A percentile compares a stretch with the other conserved stretches of the same genome.
Conservation (phyloP, 768 basidiomycete species). For the Mycena filopes region DNA sequence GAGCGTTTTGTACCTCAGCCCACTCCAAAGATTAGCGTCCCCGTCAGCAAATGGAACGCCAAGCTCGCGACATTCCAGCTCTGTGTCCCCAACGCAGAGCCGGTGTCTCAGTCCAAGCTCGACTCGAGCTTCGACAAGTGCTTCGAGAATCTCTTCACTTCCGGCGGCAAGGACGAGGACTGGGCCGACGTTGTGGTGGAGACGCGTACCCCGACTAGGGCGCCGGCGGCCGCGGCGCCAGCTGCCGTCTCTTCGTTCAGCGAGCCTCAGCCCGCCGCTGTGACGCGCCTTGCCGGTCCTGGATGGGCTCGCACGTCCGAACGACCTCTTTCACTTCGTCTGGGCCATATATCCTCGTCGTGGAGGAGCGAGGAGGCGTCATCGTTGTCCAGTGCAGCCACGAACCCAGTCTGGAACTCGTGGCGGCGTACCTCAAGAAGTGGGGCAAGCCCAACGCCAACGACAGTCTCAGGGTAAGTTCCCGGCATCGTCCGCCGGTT, state of each 20-base stretch:
- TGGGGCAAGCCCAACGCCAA: slow-evolving; percentile 46
- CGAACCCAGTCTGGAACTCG: slow-evolving; percentile 47
- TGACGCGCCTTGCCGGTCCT: slow-evolving; percentile 41
- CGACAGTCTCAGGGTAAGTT: slow-evolving; percentile 42
- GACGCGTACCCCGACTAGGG: not conserved
- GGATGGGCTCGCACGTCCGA: slow-evolving; percentile 45
- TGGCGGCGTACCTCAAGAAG: slow-evolving; percentile 49
- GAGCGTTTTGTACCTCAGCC: slow-evolving; percentile 31
- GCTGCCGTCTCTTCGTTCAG: slow-evolving; percentile 11
- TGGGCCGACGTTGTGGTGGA: slow-evolving; percentile 45
- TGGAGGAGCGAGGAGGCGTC: slow-evolving; percentile 40
- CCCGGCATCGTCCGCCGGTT: no score
- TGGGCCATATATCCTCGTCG: slow-evolving; percentile 46
- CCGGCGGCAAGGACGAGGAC: slow-evolving; percentile 40
- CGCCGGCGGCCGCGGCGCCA: slow-evolving; percentile 16
- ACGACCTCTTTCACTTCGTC: slow-evolving; percentile 44
- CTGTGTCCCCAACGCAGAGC: slow-evolving; percentile 44
- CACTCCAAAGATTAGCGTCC: slow-evolving; percentile 34
- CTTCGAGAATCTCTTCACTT: slow-evolving; percentile 44
- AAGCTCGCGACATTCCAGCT: slow-evolving; percentile 43
- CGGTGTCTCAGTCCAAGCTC: slow-evolving; percentile 39
- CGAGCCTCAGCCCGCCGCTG: slow-evolving; percentile 7
- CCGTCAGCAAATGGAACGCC: slow-evolving; percentile 42
- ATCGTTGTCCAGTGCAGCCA: slow-evolving; percentile 51
- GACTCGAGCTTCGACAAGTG: slow-evolving; percentile 48